These are phyloP conservation scores for Fallopia convolvulus DNA, from an alignment of 148 eudicot species.

Conservation along the genomic window DNA sequence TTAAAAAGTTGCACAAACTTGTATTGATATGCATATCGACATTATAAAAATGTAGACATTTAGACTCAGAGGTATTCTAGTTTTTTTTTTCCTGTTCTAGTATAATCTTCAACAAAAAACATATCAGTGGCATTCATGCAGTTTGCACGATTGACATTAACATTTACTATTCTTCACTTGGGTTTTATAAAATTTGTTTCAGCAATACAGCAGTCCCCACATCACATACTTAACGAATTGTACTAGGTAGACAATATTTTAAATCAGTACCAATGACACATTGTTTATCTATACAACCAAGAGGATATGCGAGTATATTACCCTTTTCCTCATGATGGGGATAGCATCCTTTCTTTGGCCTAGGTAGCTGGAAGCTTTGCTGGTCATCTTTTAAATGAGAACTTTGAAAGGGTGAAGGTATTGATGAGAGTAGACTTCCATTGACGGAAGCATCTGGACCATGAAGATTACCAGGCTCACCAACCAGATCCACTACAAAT, in stretches of 20 bases:
- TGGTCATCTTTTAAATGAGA: slow-evolving; percentile 44
- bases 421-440: slow-evolving; percentile 48
- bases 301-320: background rate
- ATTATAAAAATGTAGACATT: background rate
- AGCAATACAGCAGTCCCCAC: background rate
- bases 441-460: slow-evolving; percentile 84
- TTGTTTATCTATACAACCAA: background rate
- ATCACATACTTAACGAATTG: background rate
- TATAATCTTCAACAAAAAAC: background rate
- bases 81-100: background rate
- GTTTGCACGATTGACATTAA: background rate
- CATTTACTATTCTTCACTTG: background rate
- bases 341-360: background rate
- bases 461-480: slow-evolving; percentile 72
- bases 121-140: background rate
- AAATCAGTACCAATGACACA: background rate
- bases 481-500: slow-evolving; percentile 85
- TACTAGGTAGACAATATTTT: background rate
- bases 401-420: slow-evolving; percentile 69
- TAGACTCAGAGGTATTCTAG: background rate
- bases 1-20: background rate
- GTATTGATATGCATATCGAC: background rate
- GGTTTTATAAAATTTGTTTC: background rate
- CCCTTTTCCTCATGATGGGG: background rate
- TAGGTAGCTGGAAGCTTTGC: background rate